Evolutionary conservation across 345 rosid species (phyloP).

Genomic region (Populus ilicifolia): DNA sequence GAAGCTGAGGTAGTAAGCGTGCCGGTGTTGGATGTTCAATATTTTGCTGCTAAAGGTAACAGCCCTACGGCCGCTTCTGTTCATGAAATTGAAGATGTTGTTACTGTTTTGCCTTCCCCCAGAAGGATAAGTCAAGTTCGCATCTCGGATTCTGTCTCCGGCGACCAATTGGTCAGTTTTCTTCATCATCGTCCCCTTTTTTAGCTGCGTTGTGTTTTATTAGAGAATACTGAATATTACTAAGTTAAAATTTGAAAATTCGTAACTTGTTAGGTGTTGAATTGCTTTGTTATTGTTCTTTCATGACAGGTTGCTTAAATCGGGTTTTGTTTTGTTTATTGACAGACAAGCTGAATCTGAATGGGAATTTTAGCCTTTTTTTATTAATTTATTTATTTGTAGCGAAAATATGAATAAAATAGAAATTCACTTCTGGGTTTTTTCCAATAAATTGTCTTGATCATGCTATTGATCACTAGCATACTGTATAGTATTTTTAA

Average conservation of each 20-base stretch:
- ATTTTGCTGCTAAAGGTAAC: conserved; percentile 25
- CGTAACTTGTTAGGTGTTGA: background rate
- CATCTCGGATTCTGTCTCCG: conserved; percentile 40
- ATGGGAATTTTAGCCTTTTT: background rate
- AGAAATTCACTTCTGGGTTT: background rate
- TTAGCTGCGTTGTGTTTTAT: background rate
- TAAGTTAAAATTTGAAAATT: background rate
- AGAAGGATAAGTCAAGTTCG: conserved; percentile 31
- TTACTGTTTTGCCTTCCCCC: conserved; percentile 41
- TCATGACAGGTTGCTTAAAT: background rate
- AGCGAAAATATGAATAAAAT: background rate
- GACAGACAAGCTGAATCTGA: background rate
- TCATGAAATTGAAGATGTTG: conserved; percentile 33
- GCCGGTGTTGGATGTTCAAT: conserved; percentile 44
- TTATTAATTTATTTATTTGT: background rate
- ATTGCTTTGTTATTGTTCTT: background rate
- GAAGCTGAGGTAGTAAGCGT: conserved; percentile 59
- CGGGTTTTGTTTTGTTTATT: background rate
- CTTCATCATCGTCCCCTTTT: background rate
- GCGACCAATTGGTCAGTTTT: conserved; percentile 43
- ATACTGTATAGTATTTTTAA: background rate
- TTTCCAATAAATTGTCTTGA: background rate
- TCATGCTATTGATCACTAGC: background rate
- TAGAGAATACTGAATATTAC: background rate
- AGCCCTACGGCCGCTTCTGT: background rate